Evolutionary conservation across 257 asterid genomes (phyloP).

Genomic region (Anisodus acutangulus): DNA sequence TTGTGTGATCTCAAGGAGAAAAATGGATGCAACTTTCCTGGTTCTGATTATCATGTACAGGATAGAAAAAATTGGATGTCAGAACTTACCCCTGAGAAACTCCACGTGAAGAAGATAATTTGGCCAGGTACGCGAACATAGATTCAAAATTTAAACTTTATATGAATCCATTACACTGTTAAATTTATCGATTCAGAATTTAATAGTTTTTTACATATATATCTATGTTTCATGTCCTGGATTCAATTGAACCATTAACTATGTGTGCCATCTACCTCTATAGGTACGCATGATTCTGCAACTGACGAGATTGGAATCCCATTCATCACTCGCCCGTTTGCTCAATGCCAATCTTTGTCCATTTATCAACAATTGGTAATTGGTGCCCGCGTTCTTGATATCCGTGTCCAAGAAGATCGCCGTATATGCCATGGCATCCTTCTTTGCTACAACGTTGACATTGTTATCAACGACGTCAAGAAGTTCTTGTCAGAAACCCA

Average conservation of each 20-base stretch:
- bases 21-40: conserved; percentile 61
- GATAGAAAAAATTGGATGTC: conserved; percentile 85
- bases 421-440: conserved; percentile 82
- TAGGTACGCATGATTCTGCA: conserved; percentile 92
- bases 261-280: neutral
- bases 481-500: conserved; percentile 66
- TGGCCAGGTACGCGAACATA: conserved; percentile 82
- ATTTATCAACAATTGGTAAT: conserved; percentile 66
- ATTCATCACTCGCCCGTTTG: conserved; percentile 70
- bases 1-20: conserved; percentile 51
- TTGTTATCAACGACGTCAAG: conserved; percentile 65
- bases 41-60: conserved; percentile 65
- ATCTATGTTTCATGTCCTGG: neutral
- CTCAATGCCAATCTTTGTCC: conserved; percentile 78
- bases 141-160: neutral
- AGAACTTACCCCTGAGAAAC: conserved; percentile 53
- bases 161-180: neutral
- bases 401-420: conserved; percentile 78
- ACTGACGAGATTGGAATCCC: conserved; percentile 83
- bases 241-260: neutral
- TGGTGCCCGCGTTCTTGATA: conserved; percentile 73
- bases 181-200: neutral
- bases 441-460: conserved; percentile 59
- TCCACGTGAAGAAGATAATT: conserved; percentile 66
- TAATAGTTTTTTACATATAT: neutral